Evolutionary conservation across 345 rosid genomes (phyloP), one percentile per base, ranked within the genome.

Genomic region (Euphorbia peplus): DNA sequence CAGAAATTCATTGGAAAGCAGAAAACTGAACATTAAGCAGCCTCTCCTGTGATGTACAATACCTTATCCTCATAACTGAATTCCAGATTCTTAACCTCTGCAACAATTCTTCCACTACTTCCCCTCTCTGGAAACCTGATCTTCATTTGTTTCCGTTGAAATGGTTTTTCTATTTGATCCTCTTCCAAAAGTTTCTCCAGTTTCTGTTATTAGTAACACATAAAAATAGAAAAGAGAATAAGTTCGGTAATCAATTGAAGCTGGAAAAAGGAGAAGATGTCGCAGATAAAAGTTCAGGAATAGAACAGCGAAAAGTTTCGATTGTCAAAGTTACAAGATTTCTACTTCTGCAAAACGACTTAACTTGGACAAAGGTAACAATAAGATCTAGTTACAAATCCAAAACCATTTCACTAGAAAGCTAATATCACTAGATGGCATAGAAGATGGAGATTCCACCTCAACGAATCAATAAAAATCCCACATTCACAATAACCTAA

Each of bases 41-140:
- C 41, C 41, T 69, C 14, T 30, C 24, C 7, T 46, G 25, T 53
- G 16, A 59, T 32, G n/a, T 53, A 68, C 64, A 84, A 60, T 68
- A 93, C 98, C 85, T 85, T 78, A 74, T 91, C 95, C 75, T 79
- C 97, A 37, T 85, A 93, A 24, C 81, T 81, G 70, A 91, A 91
- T 54, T 87, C 84, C 65, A 93, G 78, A 82, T 89, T 91, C 73
- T 84, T 91, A 54, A 91, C 53, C 9, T 67, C 67, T 28, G 79
- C 79, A 66, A 91, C 97, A 25, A 82, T 83, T 77, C 88, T 87
- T 67, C 98, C 98, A 79, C 98, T 91, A 48, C 86, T 80, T 63
- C 98, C 98, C 56, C 91, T 88, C 83, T 93, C 98, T 4, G 97
- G 97, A 78, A 93, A 91, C 83, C 90, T 88, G 44, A 93, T 93